Base-by-base conservation (phyloP, 108 stramenopile genomes). In the Cyclotella atomus region DNA sequence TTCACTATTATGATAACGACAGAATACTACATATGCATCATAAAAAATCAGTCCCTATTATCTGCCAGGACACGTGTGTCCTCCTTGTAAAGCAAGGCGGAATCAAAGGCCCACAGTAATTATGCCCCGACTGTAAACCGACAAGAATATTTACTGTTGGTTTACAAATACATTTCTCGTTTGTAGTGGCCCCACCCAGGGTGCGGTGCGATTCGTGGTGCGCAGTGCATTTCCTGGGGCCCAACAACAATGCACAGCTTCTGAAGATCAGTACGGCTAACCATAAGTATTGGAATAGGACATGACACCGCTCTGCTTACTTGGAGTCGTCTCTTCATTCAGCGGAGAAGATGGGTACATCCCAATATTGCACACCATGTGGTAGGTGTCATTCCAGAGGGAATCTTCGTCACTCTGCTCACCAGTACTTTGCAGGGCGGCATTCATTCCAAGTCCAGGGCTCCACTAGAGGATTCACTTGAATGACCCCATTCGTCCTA, bases 381-480 rank as follows among this genome's bases (percentile, higher is more conserved):
- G 49, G 44, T 66, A 75, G 0, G 65, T 66, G 34, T 66, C 65
- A 0, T 57, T 47, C 63, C 68, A 77, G 24, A 57, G 28, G 1
- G 49, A 24, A 38, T 12, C 49, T 2, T 23, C 28, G 23, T 50
- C 55, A 9, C 2, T 59, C 20, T 56, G 12, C 54, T 64, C 36
- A 23, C 17, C 8, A 24, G 27, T 57, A 34, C 29, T n/a, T n/a
- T n/a, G n/a, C 21, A 50, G 70, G 70, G 71, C 70, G 77, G 34
- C 63, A 78, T 30, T 59, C 35, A 9, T 65, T 68, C 77, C 77
- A 78, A 5, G 66, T 19, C 25, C 36, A 59, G 21, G 56, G 57
- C 9, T 64, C 70, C 6, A 78, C 54, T 0, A 78, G 44, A 15
- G 77, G 77, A 49, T 78, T 65, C 17, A 20, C 65, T 60, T 78